Evolutionary conservation across 495 filamentous ascomycete species (phyloP), one percentile per base, ranked within the genome.

Genomic region (Pseudevernia furfuracea): DNA sequence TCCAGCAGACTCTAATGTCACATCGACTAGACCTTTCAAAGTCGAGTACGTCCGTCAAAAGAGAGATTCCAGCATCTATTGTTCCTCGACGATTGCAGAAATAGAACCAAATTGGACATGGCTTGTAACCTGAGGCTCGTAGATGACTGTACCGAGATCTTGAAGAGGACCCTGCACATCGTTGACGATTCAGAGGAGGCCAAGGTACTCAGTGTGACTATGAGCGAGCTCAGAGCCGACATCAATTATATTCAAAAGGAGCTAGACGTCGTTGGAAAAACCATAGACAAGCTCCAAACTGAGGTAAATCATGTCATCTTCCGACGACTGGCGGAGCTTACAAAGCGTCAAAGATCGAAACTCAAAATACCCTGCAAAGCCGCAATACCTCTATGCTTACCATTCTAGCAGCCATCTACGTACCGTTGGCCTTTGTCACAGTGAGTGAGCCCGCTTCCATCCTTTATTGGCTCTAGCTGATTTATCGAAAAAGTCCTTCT

Each of bases 361-460:
- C 36, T n/a, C 61, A 60, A 25, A 60, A 30, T 11, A 55, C n/a
- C 17, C 41, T 67, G 11, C 43, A 55, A 43, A 64, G 55, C 15
- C 66, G 66, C 1, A 67, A 64, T n/a, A 49, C 61, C 4, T 61
- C 44, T 34, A 53, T 64, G 57, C 23, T 67, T 25, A 64, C 61
- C 14, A 56, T 64, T 23, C 36, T 67, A 48, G 66, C 53, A 2
- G 66, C 66, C 23, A 37, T 63, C 17, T 67, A 64, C 37, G 61
- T 64, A 36, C 66, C 66, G 3, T 44, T 67, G 14, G 66, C 66
- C 3, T 67, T 67, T 46, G 61, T 67, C 9, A 67, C 66, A 30
- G 66, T 67, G 58, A 63, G 60, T 44, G 17, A 19, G 21, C 3
- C 17, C 9, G 34, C 53, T 12, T 46, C 17, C 8, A 15, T 5